phyloP scores from a whole-genome alignment of 1,139 yeast species.

The Taphrina communis region DNA sequence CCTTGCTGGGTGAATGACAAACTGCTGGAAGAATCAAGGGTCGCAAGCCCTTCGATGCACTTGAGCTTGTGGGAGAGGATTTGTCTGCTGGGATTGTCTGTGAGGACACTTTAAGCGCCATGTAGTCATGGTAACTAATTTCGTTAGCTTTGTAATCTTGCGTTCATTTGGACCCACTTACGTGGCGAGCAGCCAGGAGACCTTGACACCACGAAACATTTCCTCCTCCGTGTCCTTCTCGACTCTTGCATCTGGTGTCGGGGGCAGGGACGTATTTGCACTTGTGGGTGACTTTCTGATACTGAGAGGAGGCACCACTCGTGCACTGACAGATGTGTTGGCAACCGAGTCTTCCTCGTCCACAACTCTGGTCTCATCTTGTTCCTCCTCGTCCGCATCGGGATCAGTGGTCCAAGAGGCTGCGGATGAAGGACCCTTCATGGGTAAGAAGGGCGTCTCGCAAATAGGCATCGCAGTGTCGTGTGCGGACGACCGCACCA shows the following conservation, averaged over 20 bases:
- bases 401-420: constrained; percentile 4
- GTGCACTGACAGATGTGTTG: constrained; percentile 3
- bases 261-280: not conserved
- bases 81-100: not conserved
- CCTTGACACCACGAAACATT: constrained; percentile 36
- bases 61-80: constrained; percentile 7
- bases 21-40: constrained; percentile 20
- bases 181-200: constrained; percentile 25
- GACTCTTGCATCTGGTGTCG: not conserved
- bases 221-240: constrained; percentile 11
- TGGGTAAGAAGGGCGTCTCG: constrained; percentile 5
- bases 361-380: not conserved
- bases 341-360: not conserved
- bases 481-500: not conserved
- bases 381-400: not conserved
- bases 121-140: constrained; percentile 17
- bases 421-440: not conserved
- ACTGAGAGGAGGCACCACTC: constrained; percentile 13
- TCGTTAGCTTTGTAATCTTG: not conserved
- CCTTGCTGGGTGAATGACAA: not conserved
- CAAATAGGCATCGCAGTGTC: not conserved
- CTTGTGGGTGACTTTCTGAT: constrained; percentile 6
- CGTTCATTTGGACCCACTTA: not conserved
- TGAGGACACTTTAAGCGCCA: not conserved
- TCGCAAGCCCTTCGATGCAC: constrained; percentile 2